Percentiles rank a stretch among this genome's conserved stretches.
Conservation (phyloP, 2,329 filamentous ascomycete species). For the Colletotrichum orbiculare region DNA sequence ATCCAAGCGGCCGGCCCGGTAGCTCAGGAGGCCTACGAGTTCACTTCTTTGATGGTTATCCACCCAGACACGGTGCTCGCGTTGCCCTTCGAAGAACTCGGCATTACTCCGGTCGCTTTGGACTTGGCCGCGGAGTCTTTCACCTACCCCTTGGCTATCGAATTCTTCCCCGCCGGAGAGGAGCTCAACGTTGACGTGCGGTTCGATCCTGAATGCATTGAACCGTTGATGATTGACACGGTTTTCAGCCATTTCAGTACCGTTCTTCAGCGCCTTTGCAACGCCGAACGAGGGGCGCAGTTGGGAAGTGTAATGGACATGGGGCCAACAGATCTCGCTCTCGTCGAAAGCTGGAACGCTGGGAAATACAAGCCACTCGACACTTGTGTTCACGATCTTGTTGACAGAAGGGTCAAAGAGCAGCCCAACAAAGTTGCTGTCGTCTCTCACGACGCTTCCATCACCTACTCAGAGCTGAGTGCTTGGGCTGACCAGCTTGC, state of each 20-base stretch:
- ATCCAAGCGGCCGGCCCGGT: slow-evolving; percentile 34
- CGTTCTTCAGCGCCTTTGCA: slow-evolving; percentile 9
- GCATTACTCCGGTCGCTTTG: slow-evolving; percentile 6
- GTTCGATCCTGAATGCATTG: slow-evolving; percentile 18
- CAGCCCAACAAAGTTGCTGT: not conserved
- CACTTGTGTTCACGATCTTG: slow-evolving; percentile 18
- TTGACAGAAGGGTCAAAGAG: slow-evolving; percentile 1
- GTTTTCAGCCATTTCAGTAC: slow-evolving; percentile 12
- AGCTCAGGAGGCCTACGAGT: slow-evolving; percentile 37
- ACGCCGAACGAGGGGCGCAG: not conserved
- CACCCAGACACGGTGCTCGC: slow-evolving; percentile 36
- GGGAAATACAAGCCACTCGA: slow-evolving; percentile 2
- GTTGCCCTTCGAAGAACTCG: slow-evolving; percentile 11
- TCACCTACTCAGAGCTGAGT: slow-evolving; percentile 1
- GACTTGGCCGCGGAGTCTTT: slow-evolving; percentile 1
- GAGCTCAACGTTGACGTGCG: slow-evolving; percentile 8
- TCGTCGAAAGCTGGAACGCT: slow-evolving; percentile 5
- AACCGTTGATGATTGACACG: not conserved
- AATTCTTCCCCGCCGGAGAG: slow-evolving; percentile 10
- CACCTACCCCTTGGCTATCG: slow-evolving; percentile 18
- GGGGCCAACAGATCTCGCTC: not conserved
- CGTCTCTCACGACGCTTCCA: slow-evolving; percentile 9
- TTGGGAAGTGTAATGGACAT: slow-evolving; percentile 1
- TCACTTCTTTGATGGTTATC: slow-evolving; percentile 46
- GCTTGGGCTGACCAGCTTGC: slow-evolving; percentile 18